Evolutionary conservation across 129 eudicot species (phyloP).

Genomic region (Glebionis coronaria): DNA sequence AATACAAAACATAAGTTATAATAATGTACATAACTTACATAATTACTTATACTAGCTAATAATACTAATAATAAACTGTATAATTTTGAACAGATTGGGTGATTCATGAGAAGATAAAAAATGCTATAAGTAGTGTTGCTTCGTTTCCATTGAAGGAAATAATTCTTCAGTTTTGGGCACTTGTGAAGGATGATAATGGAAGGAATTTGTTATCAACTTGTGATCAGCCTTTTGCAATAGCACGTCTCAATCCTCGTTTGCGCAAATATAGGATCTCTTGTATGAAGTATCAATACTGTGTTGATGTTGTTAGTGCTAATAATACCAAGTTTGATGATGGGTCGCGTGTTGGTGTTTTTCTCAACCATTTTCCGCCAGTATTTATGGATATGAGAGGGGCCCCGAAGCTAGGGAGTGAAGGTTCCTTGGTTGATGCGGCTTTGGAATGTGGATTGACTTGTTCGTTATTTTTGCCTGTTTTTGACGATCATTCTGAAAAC

Average conservation of each 20-base stretch:
- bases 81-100: too few species aligned
- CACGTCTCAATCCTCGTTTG: not conserved
- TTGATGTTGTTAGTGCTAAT: not conserved
- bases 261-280: not conserved
- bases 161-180: conserved; percentile 1
- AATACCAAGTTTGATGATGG: not conserved
- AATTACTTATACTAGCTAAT: too few species aligned
- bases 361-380: conserved; percentile 1
- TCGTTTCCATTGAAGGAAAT: too few species aligned
- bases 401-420: not conserved
- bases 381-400: conserved; percentile 9
- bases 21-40: too few species aligned
- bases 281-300: not conserved
- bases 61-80: too few species aligned
- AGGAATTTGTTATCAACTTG: not conserved
- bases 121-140: too few species aligned
- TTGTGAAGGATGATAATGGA: not conserved
- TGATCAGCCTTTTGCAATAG: not conserved
- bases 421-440: conserved; percentile 7
- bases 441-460: not conserved
- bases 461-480: not conserved
- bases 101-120: too few species aligned
- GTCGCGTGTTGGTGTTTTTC: not conserved
- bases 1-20: too few species aligned
- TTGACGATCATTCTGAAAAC: too few species aligned